phyloP scores from a whole-genome alignment of 73 alveolate species.

The Blepharisma japonicum region DNA sequence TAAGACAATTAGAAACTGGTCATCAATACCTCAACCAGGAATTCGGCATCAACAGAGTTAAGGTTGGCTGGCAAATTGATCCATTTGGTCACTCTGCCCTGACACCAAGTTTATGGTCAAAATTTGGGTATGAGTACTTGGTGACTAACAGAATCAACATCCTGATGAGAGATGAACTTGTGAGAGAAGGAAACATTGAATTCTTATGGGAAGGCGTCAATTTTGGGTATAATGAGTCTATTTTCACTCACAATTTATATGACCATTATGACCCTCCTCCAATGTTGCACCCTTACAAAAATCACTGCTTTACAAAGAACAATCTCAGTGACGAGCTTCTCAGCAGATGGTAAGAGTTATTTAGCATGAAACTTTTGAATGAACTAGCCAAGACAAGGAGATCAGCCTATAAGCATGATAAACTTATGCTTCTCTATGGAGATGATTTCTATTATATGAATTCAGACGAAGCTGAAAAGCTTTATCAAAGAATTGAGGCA shows the following conservation, averaged over 20 bases:
- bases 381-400: neutral
- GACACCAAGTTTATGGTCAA: neutral
- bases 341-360: neutral
- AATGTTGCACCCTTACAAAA: neutral
- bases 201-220: neutral
- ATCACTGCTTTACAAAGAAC: neutral
- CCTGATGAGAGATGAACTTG: slow-evolving; percentile 24
- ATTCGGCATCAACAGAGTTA: neutral
- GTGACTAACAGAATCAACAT: neutral
- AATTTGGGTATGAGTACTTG: slow-evolving; percentile 14
- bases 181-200: neutral
- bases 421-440: slow-evolving; percentile 11
- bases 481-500: neutral
- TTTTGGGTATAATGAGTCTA: neutral
- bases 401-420: neutral
- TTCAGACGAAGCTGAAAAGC: neutral
- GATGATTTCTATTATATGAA: slow-evolving; percentile 1
- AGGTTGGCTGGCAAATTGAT: slow-evolving; percentile 12
- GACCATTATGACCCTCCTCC: slow-evolving; percentile 18
- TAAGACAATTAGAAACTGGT: slow-evolving; percentile 6
- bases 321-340: neutral
- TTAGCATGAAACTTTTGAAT: slow-evolving; percentile 4
- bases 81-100: slow-evolving; percentile 23
- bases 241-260: slow-evolving; percentile 18
- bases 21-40: neutral